A percentile compares a stretch with the other conserved stretches of the same genome.
These are phyloP conservation scores for Fusarium phyllophilum DNA, from an alignment of 2,329 filamentous ascomycete species.

Conservation along the genomic window DNA sequence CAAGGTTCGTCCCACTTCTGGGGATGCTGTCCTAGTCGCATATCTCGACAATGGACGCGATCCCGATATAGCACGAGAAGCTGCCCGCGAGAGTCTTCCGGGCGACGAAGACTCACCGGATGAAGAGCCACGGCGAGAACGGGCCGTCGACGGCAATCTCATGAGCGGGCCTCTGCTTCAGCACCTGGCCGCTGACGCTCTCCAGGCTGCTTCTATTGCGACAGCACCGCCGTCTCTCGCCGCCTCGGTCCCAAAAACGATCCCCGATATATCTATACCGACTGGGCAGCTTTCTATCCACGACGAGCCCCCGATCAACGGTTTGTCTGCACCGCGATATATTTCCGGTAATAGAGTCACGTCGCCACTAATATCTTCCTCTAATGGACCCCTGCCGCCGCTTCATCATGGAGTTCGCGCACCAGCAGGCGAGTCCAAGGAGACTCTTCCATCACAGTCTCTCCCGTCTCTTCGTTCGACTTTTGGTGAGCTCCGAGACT, in stretches of 20 bases:
- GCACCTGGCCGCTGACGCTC: conserved; percentile 48
- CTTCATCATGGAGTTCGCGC: conserved; percentile 52
- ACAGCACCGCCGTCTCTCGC: conserved; percentile 15
- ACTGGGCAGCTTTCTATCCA: conserved; percentile 49
- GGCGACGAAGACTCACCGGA: conserved; percentile 49
- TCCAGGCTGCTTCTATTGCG: conserved; percentile 42
- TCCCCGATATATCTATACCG: conserved; percentile 45
- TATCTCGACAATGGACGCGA: conserved; percentile 71
- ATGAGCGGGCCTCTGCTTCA: conserved; percentile 43
- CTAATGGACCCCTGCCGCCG: conserved; percentile 50
- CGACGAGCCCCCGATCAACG: conserved; percentile 43
- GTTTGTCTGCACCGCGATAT: conserved; percentile 16
- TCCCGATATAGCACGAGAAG: conserved; percentile 71
- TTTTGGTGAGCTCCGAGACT: conserved; percentile 49
- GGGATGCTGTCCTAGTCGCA: conserved; percentile 74
- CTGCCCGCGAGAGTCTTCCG: conserved; percentile 64
- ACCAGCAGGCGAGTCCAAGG: conserved; percentile 49
- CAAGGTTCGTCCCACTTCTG: conserved; percentile 66
- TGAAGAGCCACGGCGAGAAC: conserved; percentile 33
- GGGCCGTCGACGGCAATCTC: conserved; percentile 15
- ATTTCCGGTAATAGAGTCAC: conserved; percentile 20
- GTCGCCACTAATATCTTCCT: conserved; percentile 38
- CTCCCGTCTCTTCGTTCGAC: conserved; percentile 54
- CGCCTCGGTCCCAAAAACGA: conserved; percentile 31
- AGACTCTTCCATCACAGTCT: conserved; percentile 51